phyloP scores from a whole-genome alignment of 768 basidiomycete species.

The Boletus barrowsii region DNA sequence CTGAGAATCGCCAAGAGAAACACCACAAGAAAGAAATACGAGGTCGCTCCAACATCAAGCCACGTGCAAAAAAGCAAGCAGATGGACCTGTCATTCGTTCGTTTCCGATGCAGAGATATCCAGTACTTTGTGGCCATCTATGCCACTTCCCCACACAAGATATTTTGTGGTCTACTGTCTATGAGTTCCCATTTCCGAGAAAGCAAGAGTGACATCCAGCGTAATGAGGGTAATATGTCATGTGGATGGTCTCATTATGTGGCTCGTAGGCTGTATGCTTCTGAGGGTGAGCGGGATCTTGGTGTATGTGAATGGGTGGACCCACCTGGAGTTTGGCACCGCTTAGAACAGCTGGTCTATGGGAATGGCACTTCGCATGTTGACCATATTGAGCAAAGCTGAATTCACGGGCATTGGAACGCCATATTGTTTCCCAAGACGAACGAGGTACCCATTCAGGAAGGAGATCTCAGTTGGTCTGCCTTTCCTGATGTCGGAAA shows the following conservation, averaged over 20 bases:
- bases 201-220: neutral
- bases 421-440: constrained; percentile 54
- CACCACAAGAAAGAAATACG: too few species aligned
- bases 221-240: neutral
- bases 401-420: constrained; percentile 58
- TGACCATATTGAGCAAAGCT: constrained; percentile 55
- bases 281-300: neutral
- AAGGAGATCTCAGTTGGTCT: constrained; percentile 73
- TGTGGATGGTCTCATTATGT: neutral
- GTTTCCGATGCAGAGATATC: neutral
- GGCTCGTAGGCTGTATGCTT: neutral
- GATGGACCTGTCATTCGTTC: neutral
- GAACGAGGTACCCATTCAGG: constrained; percentile 78
- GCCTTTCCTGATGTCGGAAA: constrained; percentile 63
- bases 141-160: too few species aligned
- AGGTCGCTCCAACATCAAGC: too few species aligned
- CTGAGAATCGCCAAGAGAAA: too few species aligned
- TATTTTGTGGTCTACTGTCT: neutral
- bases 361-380: constrained; percentile 55
- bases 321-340: constrained; percentile 8
- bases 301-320: neutral
- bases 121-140: neutral
- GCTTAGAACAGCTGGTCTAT: constrained; percentile 41
- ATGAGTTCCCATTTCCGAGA: neutral
- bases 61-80: too few species aligned